Percentiles rank a stretch among this genome's conserved stretches.
These are phyloP conservation scores for Climacium dendroides DNA, from an alignment of 225 moss, liverwort and hornwort genomes.

Conservation along the genomic window DNA sequence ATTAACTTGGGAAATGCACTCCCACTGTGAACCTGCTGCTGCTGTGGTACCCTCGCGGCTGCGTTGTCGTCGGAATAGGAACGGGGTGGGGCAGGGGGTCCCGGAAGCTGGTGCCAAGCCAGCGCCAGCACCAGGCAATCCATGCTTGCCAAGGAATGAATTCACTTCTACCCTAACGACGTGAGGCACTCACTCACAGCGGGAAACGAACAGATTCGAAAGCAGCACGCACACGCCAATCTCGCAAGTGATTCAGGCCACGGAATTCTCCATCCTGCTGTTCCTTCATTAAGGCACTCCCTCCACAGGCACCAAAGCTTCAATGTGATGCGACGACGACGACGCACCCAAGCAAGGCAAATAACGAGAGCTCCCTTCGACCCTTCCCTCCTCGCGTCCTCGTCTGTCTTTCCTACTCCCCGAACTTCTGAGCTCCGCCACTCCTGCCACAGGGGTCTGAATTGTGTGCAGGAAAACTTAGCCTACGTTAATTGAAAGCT, in stretches of 20 bases:
- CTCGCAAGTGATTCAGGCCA: background rate
- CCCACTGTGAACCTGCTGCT: background rate
- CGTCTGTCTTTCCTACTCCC: background rate
- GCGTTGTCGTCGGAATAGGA: background rate
- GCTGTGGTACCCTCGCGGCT: background rate
- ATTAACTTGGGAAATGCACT: background rate
- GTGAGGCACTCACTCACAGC: background rate
- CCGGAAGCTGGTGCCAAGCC: background rate
- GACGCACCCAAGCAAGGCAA: background rate
- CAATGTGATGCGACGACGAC: background rate
- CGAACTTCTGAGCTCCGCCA: background rate
- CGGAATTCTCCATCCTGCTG: background rate
- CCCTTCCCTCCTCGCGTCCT: background rate
- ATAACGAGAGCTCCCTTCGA: background rate
- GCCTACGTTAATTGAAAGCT: background rate
- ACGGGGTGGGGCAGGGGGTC: background rate
- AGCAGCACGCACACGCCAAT: background rate
- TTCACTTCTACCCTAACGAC: background rate
- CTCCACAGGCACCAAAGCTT: background rate
- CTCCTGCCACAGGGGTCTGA: background rate
- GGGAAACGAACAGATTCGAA: background rate
- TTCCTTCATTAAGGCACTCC: background rate
- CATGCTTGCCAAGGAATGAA: background rate
- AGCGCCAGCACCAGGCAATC: background rate
- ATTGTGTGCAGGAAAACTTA: background rate